phyloP scores from a whole-genome alignment of 2,329 filamentous ascomycete species.

The Mollisia scopiformis region DNA sequence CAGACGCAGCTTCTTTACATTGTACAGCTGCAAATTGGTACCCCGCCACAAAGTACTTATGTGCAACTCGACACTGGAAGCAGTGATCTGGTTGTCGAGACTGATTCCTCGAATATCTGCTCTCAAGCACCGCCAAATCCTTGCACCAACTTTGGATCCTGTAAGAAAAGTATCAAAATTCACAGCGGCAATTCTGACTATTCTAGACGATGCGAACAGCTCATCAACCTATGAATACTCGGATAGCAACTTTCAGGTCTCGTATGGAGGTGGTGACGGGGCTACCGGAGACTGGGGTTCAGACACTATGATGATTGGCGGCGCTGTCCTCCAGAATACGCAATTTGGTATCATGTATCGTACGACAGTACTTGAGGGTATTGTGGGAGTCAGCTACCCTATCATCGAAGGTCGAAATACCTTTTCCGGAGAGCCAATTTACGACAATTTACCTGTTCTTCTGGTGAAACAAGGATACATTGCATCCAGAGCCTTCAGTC shows the following conservation, averaged over 20 bases:
- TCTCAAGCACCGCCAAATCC: not conserved
- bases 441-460: slow-evolving; percentile 10
- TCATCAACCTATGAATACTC: slow-evolving; percentile 22
- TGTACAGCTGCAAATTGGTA: slow-evolving; percentile 47
- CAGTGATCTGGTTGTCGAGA: slow-evolving; percentile 69
- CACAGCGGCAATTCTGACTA: not conserved
- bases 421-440: not conserved
- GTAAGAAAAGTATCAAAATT: slow-evolving; percentile 10
- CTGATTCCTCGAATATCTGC: slow-evolving; percentile 49
- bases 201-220: slow-evolving; percentile 9
- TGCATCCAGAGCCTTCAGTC: slow-evolving; percentile 17
- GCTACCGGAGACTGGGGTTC: slow-evolving; percentile 56
- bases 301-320: slow-evolving; percentile 53
- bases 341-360: slow-evolving; percentile 59
- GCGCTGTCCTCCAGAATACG: slow-evolving; percentile 47
- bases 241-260: slow-evolving; percentile 6
- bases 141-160: slow-evolving; percentile 1
- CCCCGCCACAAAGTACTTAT: slow-evolving; percentile 54
- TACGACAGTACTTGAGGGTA: slow-evolving; percentile 50
- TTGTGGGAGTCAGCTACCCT: slow-evolving; percentile 51
- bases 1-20: not conserved
- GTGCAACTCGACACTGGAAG: slow-evolving; percentile 63
- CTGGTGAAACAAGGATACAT: slow-evolving; percentile 42
- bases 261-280: slow-evolving; percentile 56
- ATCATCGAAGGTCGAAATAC: not conserved